Conservation (phyloP, 768 basidiomycete genomes). For the Tremella mesenterica region DNA sequence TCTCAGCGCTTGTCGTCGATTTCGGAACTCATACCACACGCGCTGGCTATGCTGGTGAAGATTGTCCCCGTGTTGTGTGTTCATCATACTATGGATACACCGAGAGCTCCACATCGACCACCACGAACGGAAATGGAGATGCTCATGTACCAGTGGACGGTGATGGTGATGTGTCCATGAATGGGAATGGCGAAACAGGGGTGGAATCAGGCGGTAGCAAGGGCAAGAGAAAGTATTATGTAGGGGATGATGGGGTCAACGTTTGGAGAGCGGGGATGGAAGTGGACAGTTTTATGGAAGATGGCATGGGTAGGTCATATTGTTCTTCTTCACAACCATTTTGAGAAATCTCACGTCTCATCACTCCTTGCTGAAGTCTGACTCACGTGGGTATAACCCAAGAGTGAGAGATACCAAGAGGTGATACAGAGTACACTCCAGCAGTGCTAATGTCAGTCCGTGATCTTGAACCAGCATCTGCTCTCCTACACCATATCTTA, state of each 20-base stretch:
- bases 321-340: not conserved
- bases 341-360: not conserved
- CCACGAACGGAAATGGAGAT: constrained; percentile 46
- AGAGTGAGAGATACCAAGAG: not conserved
- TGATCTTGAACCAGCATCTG: constrained; percentile 40
- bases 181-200: constrained; percentile 36
- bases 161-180: constrained; percentile 9
- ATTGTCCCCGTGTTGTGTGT: constrained; percentile 83
- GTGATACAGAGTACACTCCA: not conserved
- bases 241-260: constrained; percentile 80
- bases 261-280: constrained; percentile 89
- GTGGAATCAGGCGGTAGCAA: constrained; percentile 25
- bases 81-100: constrained; percentile 81
- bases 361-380: not conserved
- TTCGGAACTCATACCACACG: constrained; percentile 82
- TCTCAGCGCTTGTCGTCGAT: constrained; percentile 92
- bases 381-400: not conserved
- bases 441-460: constrained; percentile 50
- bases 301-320: constrained; percentile 75
- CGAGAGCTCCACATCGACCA: constrained; percentile 12
- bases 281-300: constrained; percentile 68
- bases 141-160: constrained; percentile 2
- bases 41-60: constrained; percentile 96
- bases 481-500: constrained; percentile 41
- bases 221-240: constrained; percentile 51